Evolutionary conservation across 768 basidiomycete genomes (phyloP).

Genomic region (Hygrocybe punicea): DNA sequence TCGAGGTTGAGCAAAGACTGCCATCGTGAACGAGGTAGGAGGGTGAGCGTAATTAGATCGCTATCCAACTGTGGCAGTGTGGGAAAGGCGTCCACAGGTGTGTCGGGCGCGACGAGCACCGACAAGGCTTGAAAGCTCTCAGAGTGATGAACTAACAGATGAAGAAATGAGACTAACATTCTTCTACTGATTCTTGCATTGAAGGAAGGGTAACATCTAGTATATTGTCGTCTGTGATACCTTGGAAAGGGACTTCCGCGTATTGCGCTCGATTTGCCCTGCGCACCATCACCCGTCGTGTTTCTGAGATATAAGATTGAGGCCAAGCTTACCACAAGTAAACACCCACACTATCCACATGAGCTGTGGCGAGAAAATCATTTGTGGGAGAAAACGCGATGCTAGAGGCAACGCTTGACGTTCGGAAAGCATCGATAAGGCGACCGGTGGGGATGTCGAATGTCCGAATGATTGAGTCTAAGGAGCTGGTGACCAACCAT

Average conservation of each 20-base stretch:
- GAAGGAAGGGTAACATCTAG: constrained; percentile 71
- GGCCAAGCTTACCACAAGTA: constrained; percentile 72
- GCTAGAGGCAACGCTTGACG: constrained; percentile 82
- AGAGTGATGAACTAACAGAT: constrained; percentile 2
- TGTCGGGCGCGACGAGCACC: constrained; percentile 58
- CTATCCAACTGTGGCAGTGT: constrained; percentile 87
- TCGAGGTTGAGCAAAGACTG: constrained; percentile 96
- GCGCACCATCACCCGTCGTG: constrained; percentile 7
- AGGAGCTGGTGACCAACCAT: constrained; percentile 84
- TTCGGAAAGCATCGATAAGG: constrained; percentile 89
- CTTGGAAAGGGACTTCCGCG: constrained; percentile 75
- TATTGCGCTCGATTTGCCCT: constrained; percentile 98
- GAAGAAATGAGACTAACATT: constrained; percentile 29
- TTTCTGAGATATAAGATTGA: background rate
- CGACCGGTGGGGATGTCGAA: constrained; percentile 93
- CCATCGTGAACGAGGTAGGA: constrained; percentile 91
- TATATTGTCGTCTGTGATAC: constrained; percentile 73
- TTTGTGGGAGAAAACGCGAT: constrained; percentile 91
- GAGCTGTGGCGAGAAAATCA: constrained; percentile 93
- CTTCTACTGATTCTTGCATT: constrained; percentile 77
- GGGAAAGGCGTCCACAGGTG: constrained; percentile 65
- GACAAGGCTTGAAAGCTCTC: constrained; percentile 68
- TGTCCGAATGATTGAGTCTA: constrained; percentile 90
- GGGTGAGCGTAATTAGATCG: constrained; percentile 88
- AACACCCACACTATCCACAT: constrained; percentile 91